Percentiles rank a stretch among this genome's conserved stretches.
phyloP scores from a whole-genome alignment of 2,329 filamentous ascomycete species.

The Erysiphe neolycopersici region DNA sequence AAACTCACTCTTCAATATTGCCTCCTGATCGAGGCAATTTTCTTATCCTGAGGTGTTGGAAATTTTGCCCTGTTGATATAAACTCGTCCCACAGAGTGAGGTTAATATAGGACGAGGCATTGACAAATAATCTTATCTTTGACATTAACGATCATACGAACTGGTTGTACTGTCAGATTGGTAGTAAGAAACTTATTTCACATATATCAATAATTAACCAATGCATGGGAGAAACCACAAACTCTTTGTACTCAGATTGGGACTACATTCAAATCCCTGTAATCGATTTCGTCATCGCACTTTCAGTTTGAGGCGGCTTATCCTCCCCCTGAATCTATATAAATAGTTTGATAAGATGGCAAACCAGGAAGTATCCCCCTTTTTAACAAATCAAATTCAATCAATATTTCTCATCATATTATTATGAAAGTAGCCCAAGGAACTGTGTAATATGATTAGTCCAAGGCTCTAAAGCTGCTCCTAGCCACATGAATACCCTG shows the following conservation, averaged over 20 bases:
- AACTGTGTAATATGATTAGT: not conserved
- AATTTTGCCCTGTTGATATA: no score
- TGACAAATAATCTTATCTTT: not conserved
- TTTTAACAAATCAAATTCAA: not conserved
- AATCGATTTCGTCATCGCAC: not conserved
- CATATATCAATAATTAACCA: not conserved
- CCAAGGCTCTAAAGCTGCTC: not conserved
- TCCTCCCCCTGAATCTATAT: not conserved
- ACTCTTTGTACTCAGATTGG: not conserved
- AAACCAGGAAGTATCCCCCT: not conserved
- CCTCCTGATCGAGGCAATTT: no score
- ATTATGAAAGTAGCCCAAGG: not conserved
- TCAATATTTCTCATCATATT: not conserved
- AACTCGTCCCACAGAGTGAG: no score
- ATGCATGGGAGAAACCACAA: not conserved
- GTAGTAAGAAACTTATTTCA: not conserved
- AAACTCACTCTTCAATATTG: no score
- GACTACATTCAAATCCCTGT: not conserved
- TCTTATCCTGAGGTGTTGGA: no score
- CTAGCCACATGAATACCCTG: not conserved
- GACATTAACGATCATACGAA: not conserved
- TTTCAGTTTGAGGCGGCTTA: not conserved
- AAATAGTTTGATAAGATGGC: not conserved
- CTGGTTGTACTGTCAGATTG: not conserved
- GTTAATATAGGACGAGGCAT: no score